phyloP scores from a whole-genome alignment of 2,329 filamentous ascomycete species.

The Cucurbitaria berberidis region DNA sequence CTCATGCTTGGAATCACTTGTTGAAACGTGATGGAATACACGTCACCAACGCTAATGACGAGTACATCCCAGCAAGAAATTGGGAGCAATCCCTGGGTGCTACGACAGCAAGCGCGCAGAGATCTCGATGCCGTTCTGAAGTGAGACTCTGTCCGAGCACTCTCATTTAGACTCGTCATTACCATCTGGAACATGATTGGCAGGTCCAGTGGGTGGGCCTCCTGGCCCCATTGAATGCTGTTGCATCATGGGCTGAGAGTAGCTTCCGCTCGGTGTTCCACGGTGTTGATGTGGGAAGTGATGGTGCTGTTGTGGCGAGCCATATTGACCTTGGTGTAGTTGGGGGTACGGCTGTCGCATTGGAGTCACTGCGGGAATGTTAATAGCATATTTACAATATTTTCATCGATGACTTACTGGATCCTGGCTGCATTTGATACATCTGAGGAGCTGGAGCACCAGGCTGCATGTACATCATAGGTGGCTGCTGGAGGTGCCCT shows the following conservation, averaged over 20 bases:
- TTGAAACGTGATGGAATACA: slow-evolving; percentile 26
- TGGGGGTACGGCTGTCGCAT: slow-evolving; percentile 49
- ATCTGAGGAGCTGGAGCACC: slow-evolving; percentile 77
- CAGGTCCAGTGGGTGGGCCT: slow-evolving; percentile 43
- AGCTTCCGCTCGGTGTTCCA: slow-evolving; percentile 49
- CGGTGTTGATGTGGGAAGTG: slow-evolving; percentile 50
- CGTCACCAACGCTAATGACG: slow-evolving; percentile 42
- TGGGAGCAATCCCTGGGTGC: slow-evolving; percentile 10
- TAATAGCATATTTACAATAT: slow-evolving; percentile 5
- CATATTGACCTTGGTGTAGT: slow-evolving; percentile 49
- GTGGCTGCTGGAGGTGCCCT: slow-evolving; percentile 69
- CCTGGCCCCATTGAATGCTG: slow-evolving; percentile 49
- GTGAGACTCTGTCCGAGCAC: slow-evolving; percentile 4
- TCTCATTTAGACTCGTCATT: slow-evolving; percentile 48
- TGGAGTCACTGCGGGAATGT: slow-evolving; percentile 42
- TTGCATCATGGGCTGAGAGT: slow-evolving; percentile 52
- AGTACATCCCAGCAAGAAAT: slow-evolving; percentile 27
- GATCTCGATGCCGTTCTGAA: slow-evolving; percentile 16
- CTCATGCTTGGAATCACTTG: slow-evolving; percentile 40
- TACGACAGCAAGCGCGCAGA: slow-evolving; percentile 11
- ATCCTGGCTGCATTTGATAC: slow-evolving; percentile 73
- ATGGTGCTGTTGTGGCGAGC: slow-evolving; percentile 49
- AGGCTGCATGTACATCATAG: slow-evolving; percentile 77
- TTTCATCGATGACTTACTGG: slow-evolving; percentile 66
- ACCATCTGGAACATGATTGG: slow-evolving; percentile 41